A percentile compares a stretch with the other conserved stretches of the same genome.
Conservation (phyloP, 225 moss, liverwort and hornwort species). For the Sphagnum contortum region DNA sequence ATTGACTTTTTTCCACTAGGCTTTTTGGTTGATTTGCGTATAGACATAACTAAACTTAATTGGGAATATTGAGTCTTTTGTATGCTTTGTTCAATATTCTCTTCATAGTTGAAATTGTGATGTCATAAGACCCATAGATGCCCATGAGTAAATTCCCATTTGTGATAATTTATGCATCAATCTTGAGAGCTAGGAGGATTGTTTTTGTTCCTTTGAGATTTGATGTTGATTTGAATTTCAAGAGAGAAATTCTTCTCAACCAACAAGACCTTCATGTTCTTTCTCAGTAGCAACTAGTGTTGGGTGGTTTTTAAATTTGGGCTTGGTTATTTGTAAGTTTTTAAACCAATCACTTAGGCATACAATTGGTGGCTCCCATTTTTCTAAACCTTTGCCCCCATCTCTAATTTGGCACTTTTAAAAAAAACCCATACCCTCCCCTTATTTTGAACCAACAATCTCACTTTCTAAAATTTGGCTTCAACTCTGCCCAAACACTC, state of each 20-base stretch:
- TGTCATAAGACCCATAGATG: constrained; percentile 95
- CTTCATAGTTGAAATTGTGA: constrained; percentile 79
- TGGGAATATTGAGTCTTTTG: constrained; percentile 51
- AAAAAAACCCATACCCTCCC: too few relatives aligned
- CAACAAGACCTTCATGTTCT: constrained; percentile 82
- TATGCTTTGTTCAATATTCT: constrained; percentile 59
- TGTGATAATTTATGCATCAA: constrained; percentile 71
- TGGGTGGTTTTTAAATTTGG: too few relatives aligned
- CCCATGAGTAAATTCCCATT: constrained; percentile 81
- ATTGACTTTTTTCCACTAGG: too few relatives aligned
- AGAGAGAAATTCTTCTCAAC: constrained; percentile 72
- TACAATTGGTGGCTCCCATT: too few relatives aligned
- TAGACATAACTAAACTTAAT: constrained; percentile 51
- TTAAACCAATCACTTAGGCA: too few relatives aligned
- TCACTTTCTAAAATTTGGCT: too few relatives aligned
- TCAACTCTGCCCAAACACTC: too few relatives aligned
- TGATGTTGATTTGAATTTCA: constrained; percentile 83
- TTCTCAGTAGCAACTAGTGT: constrained; percentile 85
- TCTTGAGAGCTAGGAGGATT: constrained; percentile 75
- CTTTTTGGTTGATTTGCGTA: constrained; percentile 56
- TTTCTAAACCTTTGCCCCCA: too few relatives aligned
- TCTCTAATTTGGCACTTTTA: too few relatives aligned
- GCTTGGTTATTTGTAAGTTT: too few relatives aligned
- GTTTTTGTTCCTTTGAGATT: constrained; percentile 74
- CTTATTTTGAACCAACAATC: too few relatives aligned